Evolutionary conservation across 768 basidiomycete genomes (phyloP), one percentile per base, ranked within the genome.

Genomic region (Agaricus blazei): DNA sequence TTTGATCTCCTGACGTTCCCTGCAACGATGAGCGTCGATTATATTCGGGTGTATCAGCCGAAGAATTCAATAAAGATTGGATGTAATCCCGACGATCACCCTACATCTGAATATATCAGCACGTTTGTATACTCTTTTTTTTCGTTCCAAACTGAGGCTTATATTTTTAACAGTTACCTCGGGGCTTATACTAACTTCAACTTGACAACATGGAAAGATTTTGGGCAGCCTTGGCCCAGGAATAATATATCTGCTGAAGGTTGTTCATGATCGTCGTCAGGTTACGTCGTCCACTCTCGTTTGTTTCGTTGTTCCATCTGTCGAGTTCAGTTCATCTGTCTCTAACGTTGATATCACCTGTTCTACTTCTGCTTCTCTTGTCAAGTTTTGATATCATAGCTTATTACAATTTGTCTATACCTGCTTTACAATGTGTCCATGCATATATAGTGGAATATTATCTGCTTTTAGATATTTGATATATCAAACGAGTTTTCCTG

Each of bases 81-180:
- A 1, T 87, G 85, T 59, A 85, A 90, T 63, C 89, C 91, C 4
- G 59, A 63, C 2, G 75, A 78, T 15, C 82, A 76, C 65, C 91
- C 93, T 0, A 95, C 93, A 0, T 65, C 72, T 11, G 68, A 75
- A 1, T 94, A 94, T 64, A 95, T 93, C 61, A 65, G 83, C 26
- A 70, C 77, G 82, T 87, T 34, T 7, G 67, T 14, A 68, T 64
- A 2, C 24, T 52, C 7, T 8, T 41, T 14, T 8, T 14, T 12
- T 15, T 15, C 9, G 15, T 19, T 41, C 40, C 3, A 4, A 19
- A 41, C 6, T 2, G 6, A 19, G 12, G 40, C 40, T 41, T 9
- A 41, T 26, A 49, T 15, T 31, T 19, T 29, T 14, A 57, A 40
- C 59, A 85, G 83, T 60, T 82, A 86, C 63, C 65, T 70, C 31